Evolutionary conservation across 2,329 filamentous ascomycete genomes (phyloP).

Genomic region (Teratosphaeria viscida): DNA sequence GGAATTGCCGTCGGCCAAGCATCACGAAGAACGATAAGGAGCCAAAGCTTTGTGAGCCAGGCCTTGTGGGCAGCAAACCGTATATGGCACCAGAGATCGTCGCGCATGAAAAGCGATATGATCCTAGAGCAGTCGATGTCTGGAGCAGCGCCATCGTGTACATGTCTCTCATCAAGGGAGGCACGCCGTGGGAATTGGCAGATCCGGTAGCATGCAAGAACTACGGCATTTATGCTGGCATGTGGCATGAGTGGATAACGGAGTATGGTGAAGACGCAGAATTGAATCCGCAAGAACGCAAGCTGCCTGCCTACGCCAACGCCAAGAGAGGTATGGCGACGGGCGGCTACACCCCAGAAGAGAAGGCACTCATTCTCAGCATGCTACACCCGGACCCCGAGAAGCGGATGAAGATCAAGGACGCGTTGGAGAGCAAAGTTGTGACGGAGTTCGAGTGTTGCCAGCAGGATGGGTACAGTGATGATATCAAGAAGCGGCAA

Average conservation of each 20-base stretch:
- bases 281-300: constrained; percentile 34
- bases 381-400: constrained; percentile 75
- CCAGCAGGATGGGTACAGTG: constrained; percentile 22
- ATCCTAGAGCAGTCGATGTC: constrained; percentile 71
- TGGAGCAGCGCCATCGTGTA: constrained; percentile 82
- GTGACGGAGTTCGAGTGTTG: constrained; percentile 29
- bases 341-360: constrained; percentile 52
- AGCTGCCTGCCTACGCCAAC: constrained; percentile 47
- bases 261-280: constrained; percentile 38
- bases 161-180: constrained; percentile 63
- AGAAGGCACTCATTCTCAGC: constrained; percentile 61
- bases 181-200: constrained; percentile 64
- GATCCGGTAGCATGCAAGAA: constrained; percentile 31
- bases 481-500: constrained; percentile 25
- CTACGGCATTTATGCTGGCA: constrained; percentile 55
- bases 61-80: constrained; percentile 73
- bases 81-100: constrained; percentile 84
- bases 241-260: constrained; percentile 58
- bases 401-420: constrained; percentile 57
- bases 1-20: constrained; percentile 42
- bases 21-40: constrained; percentile 63
- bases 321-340: constrained; percentile 51
- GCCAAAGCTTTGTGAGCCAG: constrained; percentile 61
- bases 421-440: constrained; percentile 50
- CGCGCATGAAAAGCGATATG: constrained; percentile 54